Base-by-base conservation (phyloP, 371 early-diverging fungal species). In the Syncephalastrum contaminatum region DNA sequence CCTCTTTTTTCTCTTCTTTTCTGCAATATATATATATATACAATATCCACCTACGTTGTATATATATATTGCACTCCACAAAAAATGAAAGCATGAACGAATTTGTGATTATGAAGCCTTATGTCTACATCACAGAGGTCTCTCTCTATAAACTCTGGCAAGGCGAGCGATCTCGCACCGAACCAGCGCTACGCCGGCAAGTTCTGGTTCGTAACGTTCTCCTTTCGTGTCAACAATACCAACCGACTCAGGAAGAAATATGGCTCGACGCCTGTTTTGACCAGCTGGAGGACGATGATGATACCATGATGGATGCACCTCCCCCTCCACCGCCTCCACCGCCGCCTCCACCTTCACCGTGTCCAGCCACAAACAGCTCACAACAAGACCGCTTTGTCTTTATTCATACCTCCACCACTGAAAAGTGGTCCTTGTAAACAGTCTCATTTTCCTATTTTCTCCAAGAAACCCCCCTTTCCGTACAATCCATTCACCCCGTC, bases 231-330 rank as follows among this genome's bases (percentile, higher is more conserved):
- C 43, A 51, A 16, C 51, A 66, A 46, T 44, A 64, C 39, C 43
- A 56, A 30, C 57, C 53, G 18, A 48, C 53, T 4, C 62, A 68
- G 25, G 70, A 73, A 58, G 61, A 75, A 42, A 53, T 54, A 4
- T 75, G 75, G 75, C 49, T 75, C 24, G 67, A 73, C 48, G 61
- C 65, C 36, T 73, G 73, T 43, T 69, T 73, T 54, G 59, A 67
- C 47, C 60, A 73, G 47, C 53, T 73, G 39, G 56, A 51, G 12
- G 51, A 62, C 21, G 62, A 64, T 22, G 62, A 66, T 48, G 70
- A 66, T 14, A 41, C 62, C 25, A 52, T 53, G 41, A 49, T 56
- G 41, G 58, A 64, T 21, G 61, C 54, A 4, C n/a, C 19, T 10
- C 41, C 36, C 43, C n/a, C 36, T 19, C 48, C 54, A 6, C 40